Evolutionary conservation across 495 filamentous ascomycete species (phyloP).

Genomic region (Podospora pseudocomata): DNA sequence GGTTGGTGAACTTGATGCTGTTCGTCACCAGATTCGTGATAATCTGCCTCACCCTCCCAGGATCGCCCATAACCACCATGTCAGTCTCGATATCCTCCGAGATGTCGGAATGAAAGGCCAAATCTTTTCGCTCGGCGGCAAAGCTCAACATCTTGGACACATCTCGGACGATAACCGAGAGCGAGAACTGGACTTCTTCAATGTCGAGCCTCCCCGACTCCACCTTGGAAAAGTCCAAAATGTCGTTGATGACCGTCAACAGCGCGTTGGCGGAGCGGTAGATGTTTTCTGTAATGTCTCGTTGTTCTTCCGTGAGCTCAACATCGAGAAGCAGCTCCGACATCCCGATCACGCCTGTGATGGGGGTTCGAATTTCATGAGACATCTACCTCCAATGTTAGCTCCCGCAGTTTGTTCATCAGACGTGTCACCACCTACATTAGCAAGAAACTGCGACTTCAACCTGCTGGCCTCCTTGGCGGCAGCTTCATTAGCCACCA

Average conservation of each 20-base stretch:
- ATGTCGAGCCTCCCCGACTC: conserved; percentile 73
- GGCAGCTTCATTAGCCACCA: conserved; percentile 61
- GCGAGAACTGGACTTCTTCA: conserved; percentile 73
- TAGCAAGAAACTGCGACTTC: conserved; percentile 67
- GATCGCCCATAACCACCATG: conserved; percentile 66
- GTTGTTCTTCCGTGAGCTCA: conserved; percentile 62
- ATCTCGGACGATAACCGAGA: conserved; percentile 67
- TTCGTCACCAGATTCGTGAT: conserved; percentile 85
- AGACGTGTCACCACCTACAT: conserved; percentile 25
- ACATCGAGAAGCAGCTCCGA: conserved; percentile 66
- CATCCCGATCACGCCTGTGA: conserved; percentile 69
- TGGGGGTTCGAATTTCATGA: conserved; percentile 78
- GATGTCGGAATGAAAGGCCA: conserved; percentile 53
- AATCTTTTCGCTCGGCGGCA: conserved; percentile 55
- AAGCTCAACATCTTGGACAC: conserved; percentile 63
- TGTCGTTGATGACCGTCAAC: conserved; percentile 87
- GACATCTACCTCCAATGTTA: conserved; percentile 56
- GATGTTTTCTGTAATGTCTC: conserved; percentile 72
- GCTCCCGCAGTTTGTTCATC: neutral
- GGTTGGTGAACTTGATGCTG: conserved; percentile 80
- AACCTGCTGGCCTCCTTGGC: conserved; percentile 67
- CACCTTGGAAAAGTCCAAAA: conserved; percentile 83
- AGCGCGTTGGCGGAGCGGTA: conserved; percentile 75
- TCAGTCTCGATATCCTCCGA: conserved; percentile 38
- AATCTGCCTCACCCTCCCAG: conserved; percentile 74